Evolutionary conservation across 768 basidiomycete species (phyloP), one percentile per base, ranked within the genome.

Genomic region (Amylocystis lapponica): DNA sequence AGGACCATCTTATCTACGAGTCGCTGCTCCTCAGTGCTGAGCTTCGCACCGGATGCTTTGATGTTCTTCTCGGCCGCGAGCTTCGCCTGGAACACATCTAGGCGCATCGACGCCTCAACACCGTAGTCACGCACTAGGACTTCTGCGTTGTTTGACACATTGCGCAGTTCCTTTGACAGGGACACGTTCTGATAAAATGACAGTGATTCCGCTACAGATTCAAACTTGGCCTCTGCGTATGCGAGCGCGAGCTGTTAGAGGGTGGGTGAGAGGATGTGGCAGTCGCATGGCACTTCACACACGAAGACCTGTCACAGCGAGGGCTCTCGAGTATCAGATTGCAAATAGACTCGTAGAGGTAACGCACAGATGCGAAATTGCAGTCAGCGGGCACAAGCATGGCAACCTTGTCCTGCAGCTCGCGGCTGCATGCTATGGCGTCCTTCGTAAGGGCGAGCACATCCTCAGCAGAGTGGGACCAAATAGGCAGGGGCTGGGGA

Each of bases 131-230:
- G 78, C 14, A 81, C 65, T 25, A 78, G 66, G n/a, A 76, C 72
- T 58, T 91, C 86, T 2, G 83, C 82, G 30, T 75, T 74, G 43
- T 79, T 87, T 3, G 86, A 82, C 1, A 86, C 86, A 57, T 92
- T 88, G 1, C 90, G 77, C n/a, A 93, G 73, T 32, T 74, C 78
- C 58, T 88, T 81, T 43, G 71, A 68, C 1, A 79, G 67, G 21
- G 86, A 84, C 21, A 92, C 87, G 51, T 90, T 86, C 60, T 89
- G 84, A 56, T 90, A 86, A 64, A 94, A 93, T 0, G 70, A 63
- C 16, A 88, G 69, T 0, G 83, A 82, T 47, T 86, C 83, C 2
- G 68, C 62, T 26, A 66, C 58, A 7, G 58, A 48, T 33, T 79
- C 74, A 19, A 80, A 66, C 14, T 69, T 59, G 16, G 81, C 74